These are phyloP conservation scores for Conticribra weissflogii DNA, from an alignment of 108 stramenopile genomes.

Conservation along the genomic window DNA sequence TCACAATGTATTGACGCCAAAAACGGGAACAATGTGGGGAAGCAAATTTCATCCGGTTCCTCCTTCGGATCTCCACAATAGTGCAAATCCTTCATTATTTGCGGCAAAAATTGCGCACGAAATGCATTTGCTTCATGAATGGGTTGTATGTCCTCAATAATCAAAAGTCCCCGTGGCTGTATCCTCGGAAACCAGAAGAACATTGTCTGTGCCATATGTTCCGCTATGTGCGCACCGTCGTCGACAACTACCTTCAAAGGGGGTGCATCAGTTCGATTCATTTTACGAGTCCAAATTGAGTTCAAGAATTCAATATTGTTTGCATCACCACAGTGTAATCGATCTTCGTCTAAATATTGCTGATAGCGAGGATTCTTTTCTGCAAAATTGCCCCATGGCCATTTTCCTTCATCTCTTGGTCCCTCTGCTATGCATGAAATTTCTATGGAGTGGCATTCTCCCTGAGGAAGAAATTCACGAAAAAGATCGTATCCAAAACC, in stretches of 20 bases:
- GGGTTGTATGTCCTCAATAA: slow-evolving; percentile 65
- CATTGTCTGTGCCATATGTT: slow-evolving; percentile 56
- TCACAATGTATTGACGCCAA: slow-evolving; percentile 62
- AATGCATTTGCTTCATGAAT: slow-evolving; percentile 47
- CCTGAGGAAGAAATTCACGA: slow-evolving; percentile 46
- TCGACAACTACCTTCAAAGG: slow-evolving; percentile 67
- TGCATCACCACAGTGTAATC: slow-evolving; percentile 70
- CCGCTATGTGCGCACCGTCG: slow-evolving; percentile 54
- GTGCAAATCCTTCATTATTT: slow-evolving; percentile 67
- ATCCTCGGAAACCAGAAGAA: slow-evolving; percentile 71
- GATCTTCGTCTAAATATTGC: slow-evolving; percentile 38
- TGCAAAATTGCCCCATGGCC: slow-evolving; percentile 71
- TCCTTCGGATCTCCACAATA: slow-evolving; percentile 56
- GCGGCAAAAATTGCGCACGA: slow-evolving; percentile 61
- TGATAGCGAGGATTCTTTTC: slow-evolving; percentile 45
- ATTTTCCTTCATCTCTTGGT: slow-evolving; percentile 58
- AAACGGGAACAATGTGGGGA: slow-evolving; percentile 56
- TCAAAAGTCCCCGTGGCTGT: slow-evolving; percentile 57
- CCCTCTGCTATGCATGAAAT: slow-evolving; percentile 57
- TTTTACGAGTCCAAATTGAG: slow-evolving; percentile 26
- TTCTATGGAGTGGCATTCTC: slow-evolving; percentile 58
- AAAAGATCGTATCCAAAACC: slow-evolving; percentile 48
- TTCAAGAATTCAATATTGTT: slow-evolving; percentile 34
- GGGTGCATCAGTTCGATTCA: slow-evolving; percentile 53
- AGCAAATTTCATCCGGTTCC: slow-evolving; percentile 43